A percentile compares a stretch with the other conserved stretches of the same genome.
These are phyloP conservation scores for Rugonectria rugulosa DNA, from an alignment of 2,329 filamentous ascomycete species.

Conservation along the genomic window DNA sequence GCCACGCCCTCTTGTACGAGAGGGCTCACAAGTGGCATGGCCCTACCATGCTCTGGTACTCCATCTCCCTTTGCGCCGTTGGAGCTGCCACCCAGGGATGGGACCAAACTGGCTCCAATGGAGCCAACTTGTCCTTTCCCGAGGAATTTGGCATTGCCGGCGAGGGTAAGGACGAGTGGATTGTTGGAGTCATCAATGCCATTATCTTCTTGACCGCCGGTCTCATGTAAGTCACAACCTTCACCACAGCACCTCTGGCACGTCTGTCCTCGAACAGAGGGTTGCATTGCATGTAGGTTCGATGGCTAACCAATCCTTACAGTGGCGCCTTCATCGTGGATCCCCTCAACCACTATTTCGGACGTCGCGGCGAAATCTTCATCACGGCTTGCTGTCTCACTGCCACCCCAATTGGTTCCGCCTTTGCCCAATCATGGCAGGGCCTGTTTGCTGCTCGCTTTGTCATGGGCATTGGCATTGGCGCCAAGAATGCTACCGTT, in stretches of 20 bases:
- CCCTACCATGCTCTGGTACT: constrained; percentile 50
- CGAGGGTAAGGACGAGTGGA: constrained; percentile 54
- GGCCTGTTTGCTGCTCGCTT: constrained; percentile 72
- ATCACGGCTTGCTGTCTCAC: constrained; percentile 57
- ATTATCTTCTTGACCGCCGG: constrained; percentile 56
- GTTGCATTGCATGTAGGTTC: not conserved
- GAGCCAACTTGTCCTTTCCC: constrained; percentile 68
- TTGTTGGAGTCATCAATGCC: constrained; percentile 45
- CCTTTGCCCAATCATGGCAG: constrained; percentile 69
- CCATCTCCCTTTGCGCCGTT: constrained; percentile 62
- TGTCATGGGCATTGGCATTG: constrained; percentile 72
- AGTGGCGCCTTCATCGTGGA: constrained; percentile 49
- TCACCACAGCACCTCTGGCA: not conserved
- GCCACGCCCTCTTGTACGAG: constrained; percentile 49
- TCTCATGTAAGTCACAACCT: constrained; percentile 57
- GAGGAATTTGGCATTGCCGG: constrained; percentile 47
- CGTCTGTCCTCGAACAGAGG: not conserved
- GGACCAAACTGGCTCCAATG: constrained; percentile 70
- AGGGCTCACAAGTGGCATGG: constrained; percentile 67
- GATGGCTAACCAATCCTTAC: not conserved
- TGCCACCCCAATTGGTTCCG: constrained; percentile 51
- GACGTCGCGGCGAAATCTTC: constrained; percentile 72
- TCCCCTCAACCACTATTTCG: constrained; percentile 69
- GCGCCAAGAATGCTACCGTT: constrained; percentile 68
- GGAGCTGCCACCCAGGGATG: constrained; percentile 67